phyloP scores from a whole-genome alignment of 1,284 basidiomycete species.

The Rhodotorula sp. region DNA sequence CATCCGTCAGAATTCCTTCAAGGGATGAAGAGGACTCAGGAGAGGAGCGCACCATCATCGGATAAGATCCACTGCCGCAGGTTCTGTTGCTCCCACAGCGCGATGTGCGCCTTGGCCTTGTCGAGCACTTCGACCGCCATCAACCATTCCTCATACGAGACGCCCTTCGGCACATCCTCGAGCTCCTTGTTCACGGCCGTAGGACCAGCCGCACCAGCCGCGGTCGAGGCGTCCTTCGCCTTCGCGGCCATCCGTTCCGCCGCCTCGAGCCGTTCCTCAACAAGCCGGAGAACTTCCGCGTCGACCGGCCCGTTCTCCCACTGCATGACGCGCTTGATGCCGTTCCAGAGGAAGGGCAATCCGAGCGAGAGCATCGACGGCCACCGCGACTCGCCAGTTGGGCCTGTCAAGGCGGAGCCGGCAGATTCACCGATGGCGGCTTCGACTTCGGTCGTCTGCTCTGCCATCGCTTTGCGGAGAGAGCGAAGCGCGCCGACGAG shows the following conservation, averaged over 20 bases:
- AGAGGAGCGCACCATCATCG: constrained; percentile 27
- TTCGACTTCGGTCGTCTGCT: constrained; percentile 35
- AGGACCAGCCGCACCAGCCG: background rate
- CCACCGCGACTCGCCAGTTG: constrained; percentile 31
- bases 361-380: constrained; percentile 43
- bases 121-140: constrained; percentile 41
- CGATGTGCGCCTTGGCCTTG: constrained; percentile 31
- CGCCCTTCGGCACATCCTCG: constrained; percentile 14
- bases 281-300: constrained; percentile 42
- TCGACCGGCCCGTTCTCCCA: constrained; percentile 42
- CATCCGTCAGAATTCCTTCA: background rate
- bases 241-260: constrained; percentile 14
- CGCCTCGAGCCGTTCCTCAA: constrained; percentile 41
- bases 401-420: background rate
- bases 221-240: constrained; percentile 9
- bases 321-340: constrained; percentile 40
- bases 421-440: constrained; percentile 14
- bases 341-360: constrained; percentile 41
- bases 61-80: constrained; percentile 34
- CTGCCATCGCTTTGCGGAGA: constrained; percentile 41
- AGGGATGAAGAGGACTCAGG: too few relatives aligned
- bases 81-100: constrained; percentile 34
- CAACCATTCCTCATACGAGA: constrained; percentile 42
- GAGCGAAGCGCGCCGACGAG: constrained; percentile 43
- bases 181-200: constrained; percentile 19